These are phyloP conservation scores for Gynandropsis gynandra DNA, from an alignment of 345 rosid species.

Conservation along the genomic window DNA sequence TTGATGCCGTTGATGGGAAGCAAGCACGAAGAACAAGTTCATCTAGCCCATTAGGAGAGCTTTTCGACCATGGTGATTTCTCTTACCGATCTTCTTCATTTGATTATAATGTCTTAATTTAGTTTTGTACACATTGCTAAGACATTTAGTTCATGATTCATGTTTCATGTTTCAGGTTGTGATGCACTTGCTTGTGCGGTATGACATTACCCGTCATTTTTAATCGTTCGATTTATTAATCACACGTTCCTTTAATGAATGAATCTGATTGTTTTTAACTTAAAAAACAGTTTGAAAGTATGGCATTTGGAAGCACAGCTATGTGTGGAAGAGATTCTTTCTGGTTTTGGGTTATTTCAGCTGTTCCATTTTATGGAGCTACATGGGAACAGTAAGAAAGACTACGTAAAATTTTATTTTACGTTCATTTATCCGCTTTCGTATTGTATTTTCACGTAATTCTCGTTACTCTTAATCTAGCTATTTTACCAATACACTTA, in stretches of 20 bases:
- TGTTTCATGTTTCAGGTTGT: constrained; percentile 53
- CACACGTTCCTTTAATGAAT: background rate
- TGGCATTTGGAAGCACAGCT: constrained; percentile 93
- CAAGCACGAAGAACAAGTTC: constrained; percentile 95
- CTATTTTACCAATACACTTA: constrained; percentile 85
- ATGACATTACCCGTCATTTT: constrained; percentile 22
- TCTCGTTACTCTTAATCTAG: constrained; percentile 34
- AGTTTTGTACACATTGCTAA: background rate
- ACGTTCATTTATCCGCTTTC: background rate
- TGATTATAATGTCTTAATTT: background rate
- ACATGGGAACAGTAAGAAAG: constrained; percentile 93
- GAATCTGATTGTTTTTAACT: constrained; percentile 1
- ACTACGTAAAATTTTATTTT: background rate
- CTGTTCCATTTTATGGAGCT: constrained; percentile 87
- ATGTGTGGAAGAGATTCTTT: constrained; percentile 88
- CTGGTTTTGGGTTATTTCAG: constrained; percentile 97
- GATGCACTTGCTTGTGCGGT: constrained; percentile 99
- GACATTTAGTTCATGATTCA: constrained; percentile 11
- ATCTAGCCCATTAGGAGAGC: constrained; percentile 88
- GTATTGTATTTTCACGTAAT: constrained; percentile 13
- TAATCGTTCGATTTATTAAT: background rate
- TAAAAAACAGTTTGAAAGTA: constrained; percentile 51
- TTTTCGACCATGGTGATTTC: constrained; percentile 73
- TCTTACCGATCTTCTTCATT: constrained; percentile 7
- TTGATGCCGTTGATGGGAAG: constrained; percentile 98